phyloP scores from a whole-genome alignment of 148 eudicot genomes.

The Vaccinium myrtillus region DNA sequence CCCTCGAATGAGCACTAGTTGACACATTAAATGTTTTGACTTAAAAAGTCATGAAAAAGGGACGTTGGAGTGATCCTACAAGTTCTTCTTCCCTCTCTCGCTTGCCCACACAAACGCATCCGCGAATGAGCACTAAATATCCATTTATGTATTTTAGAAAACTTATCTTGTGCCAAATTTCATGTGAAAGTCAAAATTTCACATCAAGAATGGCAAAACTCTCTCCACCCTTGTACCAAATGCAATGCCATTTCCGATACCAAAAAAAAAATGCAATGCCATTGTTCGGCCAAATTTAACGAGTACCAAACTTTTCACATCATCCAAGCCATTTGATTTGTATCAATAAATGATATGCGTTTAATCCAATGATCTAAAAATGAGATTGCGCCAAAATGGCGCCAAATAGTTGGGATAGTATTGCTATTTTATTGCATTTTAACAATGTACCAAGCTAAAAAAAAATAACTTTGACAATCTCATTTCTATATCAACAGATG shows the following conservation, averaged over 20 bases:
- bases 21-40: background rate
- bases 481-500: too few species aligned
- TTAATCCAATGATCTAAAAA: too few species aligned
- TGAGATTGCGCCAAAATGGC: background rate
- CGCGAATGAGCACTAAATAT: background rate
- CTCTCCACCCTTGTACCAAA: background rate
- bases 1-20: background rate
- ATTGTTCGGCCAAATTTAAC: background rate
- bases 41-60: background rate
- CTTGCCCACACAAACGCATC: background rate
- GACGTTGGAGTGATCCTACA: background rate
- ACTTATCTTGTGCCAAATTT: background rate
- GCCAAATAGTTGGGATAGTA: background rate
- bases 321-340: background rate
- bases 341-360: background rate
- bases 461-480: too few species aligned
- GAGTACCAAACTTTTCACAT: background rate
- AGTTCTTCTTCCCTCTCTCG: background rate
- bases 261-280: background rate
- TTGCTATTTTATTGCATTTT: background rate
- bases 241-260: background rate
- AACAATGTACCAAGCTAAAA: background rate
- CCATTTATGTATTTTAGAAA: too few species aligned
- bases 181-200: background rate
- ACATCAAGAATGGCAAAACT: background rate